These are phyloP conservation scores for Posidonia oceanica DNA, from an alignment of 116 monocot genomes.

Conservation along the genomic window DNA sequence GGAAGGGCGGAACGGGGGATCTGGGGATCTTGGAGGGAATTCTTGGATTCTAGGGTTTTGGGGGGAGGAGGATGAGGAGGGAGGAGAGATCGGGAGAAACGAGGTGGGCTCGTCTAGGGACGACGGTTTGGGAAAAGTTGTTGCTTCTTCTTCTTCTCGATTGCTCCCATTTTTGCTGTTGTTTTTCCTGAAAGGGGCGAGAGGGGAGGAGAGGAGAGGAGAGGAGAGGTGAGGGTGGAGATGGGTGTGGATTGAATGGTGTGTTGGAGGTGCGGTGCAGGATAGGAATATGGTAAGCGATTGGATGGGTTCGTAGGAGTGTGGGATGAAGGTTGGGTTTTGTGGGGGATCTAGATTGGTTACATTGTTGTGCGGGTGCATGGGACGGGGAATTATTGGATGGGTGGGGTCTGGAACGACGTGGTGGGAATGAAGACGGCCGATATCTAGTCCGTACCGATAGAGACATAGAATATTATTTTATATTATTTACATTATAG, in stretches of 20 bases:
- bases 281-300: neutral
- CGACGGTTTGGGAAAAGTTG: too few relatives aligned
- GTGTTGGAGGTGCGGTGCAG: neutral
- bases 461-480: too few relatives aligned
- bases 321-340: neutral
- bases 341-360: neutral
- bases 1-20: neutral
- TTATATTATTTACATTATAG: too few relatives aligned
- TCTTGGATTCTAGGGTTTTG: neutral
- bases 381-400: neutral
- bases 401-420: neutral
- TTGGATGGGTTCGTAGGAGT: neutral
- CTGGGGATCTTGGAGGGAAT: neutral
- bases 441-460: too few relatives aligned
- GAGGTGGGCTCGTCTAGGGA: neutral
- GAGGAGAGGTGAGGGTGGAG: neutral
- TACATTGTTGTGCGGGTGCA: neutral
- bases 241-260: neutral
- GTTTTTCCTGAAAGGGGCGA: too few relatives aligned
- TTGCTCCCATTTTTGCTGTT: too few relatives aligned
- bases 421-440: neutral
- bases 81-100: neutral
- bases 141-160: too few relatives aligned
- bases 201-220: too few relatives aligned
- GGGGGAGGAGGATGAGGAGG: neutral